Conservation (phyloP, 2,329 filamentous ascomycete species). For the Fusarium sp. region DNA sequence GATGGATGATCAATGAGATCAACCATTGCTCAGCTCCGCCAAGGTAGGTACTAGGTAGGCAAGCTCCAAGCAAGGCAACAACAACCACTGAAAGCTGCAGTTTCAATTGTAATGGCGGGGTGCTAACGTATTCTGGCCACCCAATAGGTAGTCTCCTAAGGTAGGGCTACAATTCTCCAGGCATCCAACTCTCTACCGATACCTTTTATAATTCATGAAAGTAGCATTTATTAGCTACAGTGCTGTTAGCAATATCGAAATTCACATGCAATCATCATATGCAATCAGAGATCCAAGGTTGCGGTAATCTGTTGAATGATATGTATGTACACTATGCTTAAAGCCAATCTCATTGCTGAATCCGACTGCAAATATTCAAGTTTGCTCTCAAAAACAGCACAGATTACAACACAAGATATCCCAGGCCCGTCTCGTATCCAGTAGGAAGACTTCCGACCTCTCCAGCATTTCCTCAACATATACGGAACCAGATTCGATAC, state of each 20-base stretch:
- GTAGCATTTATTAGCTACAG: neutral
- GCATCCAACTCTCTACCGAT: neutral
- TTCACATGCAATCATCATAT: neutral
- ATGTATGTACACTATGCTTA: neutral
- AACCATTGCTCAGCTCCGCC: conserved; percentile 13
- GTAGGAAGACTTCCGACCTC: conserved; percentile 29
- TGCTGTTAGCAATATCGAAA: neutral
- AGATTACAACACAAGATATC: neutral
- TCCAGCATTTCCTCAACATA: conserved; percentile 7
- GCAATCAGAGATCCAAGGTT: neutral
- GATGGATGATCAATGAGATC: conserved; percentile 20
- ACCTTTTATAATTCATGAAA: neutral
- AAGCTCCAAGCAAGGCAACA: conserved; percentile 22
- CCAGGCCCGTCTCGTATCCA: conserved; percentile 9
- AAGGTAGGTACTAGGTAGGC: neutral
- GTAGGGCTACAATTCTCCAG: neutral
- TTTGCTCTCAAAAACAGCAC: neutral
- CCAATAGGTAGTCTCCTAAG: neutral
- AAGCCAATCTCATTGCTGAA: neutral
- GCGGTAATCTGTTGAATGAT: neutral
- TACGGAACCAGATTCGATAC: neutral
- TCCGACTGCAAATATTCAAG: neutral
- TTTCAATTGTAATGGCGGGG: conserved; percentile 20
- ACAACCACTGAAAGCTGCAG: conserved; percentile 7
- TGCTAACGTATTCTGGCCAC: neutral